A percentile compares a stretch with the other conserved stretches of the same genome.
Evolutionary conservation across 495 filamentous ascomycete species (phyloP).

Genomic region (Aspergillus leporis): DNA sequence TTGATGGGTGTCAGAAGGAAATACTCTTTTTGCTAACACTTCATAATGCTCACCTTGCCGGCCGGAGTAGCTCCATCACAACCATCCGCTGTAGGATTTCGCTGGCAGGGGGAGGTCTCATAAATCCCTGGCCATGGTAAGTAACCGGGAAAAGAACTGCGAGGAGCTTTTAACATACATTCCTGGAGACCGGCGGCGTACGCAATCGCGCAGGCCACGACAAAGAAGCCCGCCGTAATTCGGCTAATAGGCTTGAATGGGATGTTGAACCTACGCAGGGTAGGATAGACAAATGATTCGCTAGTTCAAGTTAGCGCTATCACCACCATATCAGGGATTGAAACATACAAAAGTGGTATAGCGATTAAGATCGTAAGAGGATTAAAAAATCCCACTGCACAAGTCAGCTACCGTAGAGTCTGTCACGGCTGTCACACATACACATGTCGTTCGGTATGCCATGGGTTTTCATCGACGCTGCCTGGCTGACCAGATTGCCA

Average conservation of each 20-base stretch:
- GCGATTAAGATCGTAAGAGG: neutral
- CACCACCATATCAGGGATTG: neutral
- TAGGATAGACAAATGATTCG: constrained; percentile 51
- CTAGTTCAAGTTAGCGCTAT: constrained; percentile 18
- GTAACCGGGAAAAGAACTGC: neutral
- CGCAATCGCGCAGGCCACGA: constrained; percentile 42
- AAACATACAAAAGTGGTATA: neutral
- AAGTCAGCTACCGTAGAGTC: constrained; percentile 19
- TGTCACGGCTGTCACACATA: constrained; percentile 47
- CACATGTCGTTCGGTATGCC: constrained; percentile 67
- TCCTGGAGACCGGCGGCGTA: constrained; percentile 50
- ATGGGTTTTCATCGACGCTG: constrained; percentile 60
- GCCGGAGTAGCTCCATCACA: neutral
- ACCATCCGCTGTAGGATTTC: neutral
- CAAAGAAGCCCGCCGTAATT: constrained; percentile 48
- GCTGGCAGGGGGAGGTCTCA: neutral
- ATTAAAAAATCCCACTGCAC: neutral
- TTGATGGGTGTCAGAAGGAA: neutral
- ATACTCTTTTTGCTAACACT: neutral
- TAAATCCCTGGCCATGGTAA: neutral
- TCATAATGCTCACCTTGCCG: neutral
- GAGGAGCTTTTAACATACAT: constrained; percentile 9
- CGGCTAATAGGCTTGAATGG: constrained; percentile 47
- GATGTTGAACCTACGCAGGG: constrained; percentile 37
- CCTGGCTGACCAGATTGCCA: constrained; percentile 64